These are phyloP conservation scores for Pyrenula massariospora DNA, from an alignment of 495 filamentous ascomycete genomes.

Conservation along the genomic window DNA sequence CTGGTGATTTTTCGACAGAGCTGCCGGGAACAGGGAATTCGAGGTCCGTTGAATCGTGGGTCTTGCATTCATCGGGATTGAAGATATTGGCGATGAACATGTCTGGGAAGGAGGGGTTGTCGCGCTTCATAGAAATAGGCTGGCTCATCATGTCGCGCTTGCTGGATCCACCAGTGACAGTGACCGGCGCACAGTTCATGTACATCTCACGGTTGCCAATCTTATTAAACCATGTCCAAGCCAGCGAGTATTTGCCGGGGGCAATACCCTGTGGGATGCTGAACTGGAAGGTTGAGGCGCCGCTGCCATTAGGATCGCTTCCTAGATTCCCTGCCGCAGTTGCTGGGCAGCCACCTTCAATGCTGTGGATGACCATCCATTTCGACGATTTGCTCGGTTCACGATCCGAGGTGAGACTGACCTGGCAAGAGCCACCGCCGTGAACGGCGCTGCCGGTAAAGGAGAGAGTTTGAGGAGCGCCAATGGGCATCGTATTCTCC, in stretches of 20 bases:
- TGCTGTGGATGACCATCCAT: constrained; percentile 74
- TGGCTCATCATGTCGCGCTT: constrained; percentile 13
- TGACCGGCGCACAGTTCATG: constrained; percentile 82
- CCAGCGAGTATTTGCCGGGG: constrained; percentile 48
- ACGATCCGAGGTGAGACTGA: constrained; percentile 69
- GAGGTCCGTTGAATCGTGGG: constrained; percentile 41
- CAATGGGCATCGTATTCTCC: constrained; percentile 19
- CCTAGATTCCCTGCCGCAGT: constrained; percentile 27
- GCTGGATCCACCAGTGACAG: constrained; percentile 39
- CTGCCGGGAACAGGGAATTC: constrained; percentile 64
- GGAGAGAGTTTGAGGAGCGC: constrained; percentile 14
- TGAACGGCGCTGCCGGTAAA: constrained; percentile 52
- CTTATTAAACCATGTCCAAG: constrained; percentile 89
- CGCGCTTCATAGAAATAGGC: constrained; percentile 14
- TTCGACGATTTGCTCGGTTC: constrained; percentile 34
- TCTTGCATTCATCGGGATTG: constrained; percentile 46
- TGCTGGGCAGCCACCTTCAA: constrained; percentile 70
- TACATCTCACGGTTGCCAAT: constrained; percentile 87
- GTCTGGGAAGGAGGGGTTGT: constrained; percentile 48
- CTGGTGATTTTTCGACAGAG: constrained; percentile 30
- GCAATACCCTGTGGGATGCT: constrained; percentile 31
- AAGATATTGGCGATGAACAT: constrained; percentile 74
- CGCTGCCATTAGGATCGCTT: constrained; percentile 8
- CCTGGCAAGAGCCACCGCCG: constrained; percentile 78
- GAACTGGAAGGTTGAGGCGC: constrained; percentile 31